These are phyloP conservation scores for Psilocybe subaeruginosa DNA, from an alignment of 768 basidiomycete genomes.

Conservation along the genomic window DNA sequence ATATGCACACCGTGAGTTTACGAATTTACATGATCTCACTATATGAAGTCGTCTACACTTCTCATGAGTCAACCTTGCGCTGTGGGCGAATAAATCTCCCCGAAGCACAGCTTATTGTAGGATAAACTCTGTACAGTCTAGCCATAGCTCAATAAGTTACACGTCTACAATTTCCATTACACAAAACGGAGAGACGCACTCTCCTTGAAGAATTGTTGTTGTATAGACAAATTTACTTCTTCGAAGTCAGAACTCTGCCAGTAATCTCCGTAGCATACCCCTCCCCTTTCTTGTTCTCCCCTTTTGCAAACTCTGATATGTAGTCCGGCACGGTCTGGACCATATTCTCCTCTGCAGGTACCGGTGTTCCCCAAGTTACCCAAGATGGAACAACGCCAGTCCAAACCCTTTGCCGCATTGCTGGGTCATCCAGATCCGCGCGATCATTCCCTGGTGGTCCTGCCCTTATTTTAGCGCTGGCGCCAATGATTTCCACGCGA, in stretches of 20 bases:
- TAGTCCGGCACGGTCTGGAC: neutral
- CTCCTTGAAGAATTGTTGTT: no score
- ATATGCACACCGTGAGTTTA: no score
- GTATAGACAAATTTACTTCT: neutral
- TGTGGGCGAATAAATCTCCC: no score
- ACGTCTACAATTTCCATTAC: no score
- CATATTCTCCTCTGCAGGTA: neutral
- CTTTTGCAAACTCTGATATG: neutral
- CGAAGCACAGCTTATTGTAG: no score
- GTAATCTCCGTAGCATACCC: neutral
- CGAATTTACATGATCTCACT: no score
- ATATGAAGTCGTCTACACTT: no score
- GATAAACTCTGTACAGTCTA: no score
- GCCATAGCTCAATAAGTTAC: no score
- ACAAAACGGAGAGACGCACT: no score
- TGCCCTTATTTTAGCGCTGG: slow-evolving; percentile 30
- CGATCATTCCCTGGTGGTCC: slow-evolving; percentile 23
- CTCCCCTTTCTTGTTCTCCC: neutral
- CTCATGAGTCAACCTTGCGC: no score
- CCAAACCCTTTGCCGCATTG: neutral
- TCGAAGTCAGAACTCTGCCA: neutral
- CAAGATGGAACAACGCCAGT: neutral
- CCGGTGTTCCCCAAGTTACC: neutral
- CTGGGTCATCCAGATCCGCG: slow-evolving; percentile 21
- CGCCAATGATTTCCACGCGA: slow-evolving; percentile 29